Percentiles rank a stretch among this genome's conserved stretches.
These are phyloP conservation scores for Nyctanthes arbortristis DNA, from an alignment of 257 asterid species.

Conservation along the genomic window DNA sequence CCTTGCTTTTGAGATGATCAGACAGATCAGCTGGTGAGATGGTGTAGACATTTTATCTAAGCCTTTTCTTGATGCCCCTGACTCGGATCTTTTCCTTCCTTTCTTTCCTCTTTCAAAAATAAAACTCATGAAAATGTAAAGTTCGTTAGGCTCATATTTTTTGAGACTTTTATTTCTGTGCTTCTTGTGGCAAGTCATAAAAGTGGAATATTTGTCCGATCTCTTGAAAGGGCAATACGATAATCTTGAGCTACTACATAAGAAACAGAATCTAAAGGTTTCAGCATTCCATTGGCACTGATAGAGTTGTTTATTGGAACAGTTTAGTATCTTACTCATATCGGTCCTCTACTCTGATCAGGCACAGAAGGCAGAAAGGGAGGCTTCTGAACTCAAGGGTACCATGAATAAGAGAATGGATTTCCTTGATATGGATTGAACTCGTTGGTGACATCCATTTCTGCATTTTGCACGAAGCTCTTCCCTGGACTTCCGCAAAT, in stretches of 20 bases:
- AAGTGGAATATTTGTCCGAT: not conserved
- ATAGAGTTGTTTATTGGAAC: not conserved
- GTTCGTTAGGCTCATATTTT: not conserved
- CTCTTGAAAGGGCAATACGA: not conserved
- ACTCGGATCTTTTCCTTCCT: not conserved
- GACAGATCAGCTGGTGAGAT: not conserved
- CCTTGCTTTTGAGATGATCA: not conserved
- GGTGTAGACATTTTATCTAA: too few species aligned
- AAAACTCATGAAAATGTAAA: not conserved
- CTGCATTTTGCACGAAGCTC: not conserved
- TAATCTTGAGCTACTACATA: not conserved
- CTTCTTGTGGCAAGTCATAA: not conserved
- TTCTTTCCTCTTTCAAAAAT: not conserved
- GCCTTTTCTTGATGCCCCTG: not conserved
- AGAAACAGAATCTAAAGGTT: too few species aligned
- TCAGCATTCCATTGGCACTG: not conserved
- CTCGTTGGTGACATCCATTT: conserved; percentile 6
- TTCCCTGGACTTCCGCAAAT: not conserved
- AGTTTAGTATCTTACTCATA: not conserved
- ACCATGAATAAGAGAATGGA: conserved; percentile 93
- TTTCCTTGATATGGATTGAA: conserved; percentile 89
- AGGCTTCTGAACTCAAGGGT: conserved; percentile 87
- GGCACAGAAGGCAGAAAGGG: conserved; percentile 93
- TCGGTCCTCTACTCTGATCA: conserved; percentile 28
- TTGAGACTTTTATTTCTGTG: not conserved